Percentiles rank a stretch among this genome's conserved stretches.
Evolutionary conservation across 192 early-diverging fungal species (phyloP).

Genomic region (Coemansia sp.): DNA sequence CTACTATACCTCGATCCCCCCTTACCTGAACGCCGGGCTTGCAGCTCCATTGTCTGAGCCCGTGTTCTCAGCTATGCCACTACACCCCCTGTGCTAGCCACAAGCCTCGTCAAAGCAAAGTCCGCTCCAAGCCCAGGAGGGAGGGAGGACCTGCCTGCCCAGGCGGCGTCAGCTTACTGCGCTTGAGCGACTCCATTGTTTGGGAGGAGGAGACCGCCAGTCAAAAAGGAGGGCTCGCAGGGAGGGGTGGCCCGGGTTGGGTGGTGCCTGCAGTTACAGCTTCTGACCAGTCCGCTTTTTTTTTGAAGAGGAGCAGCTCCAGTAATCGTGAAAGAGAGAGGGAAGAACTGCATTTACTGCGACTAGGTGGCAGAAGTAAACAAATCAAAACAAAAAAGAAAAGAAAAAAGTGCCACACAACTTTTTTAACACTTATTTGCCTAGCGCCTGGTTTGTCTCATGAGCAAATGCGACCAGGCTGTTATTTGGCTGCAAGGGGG

Average conservation of each 20-base stretch:
- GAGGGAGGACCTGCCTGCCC: conserved; percentile 1
- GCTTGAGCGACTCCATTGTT: conserved; percentile 1
- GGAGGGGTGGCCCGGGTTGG: background rate
- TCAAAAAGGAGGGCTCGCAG: conserved; percentile 4
- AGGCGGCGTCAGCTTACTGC: background rate
- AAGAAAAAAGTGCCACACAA: background rate
- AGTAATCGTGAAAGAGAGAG: background rate
- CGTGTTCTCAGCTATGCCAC: conserved; percentile 8
- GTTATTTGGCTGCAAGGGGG: too few species aligned
- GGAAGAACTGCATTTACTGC: background rate
- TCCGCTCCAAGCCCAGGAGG: background rate
- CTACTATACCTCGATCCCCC: conserved; percentile 9
- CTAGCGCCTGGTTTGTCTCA: too few species aligned
- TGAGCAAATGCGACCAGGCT: too few species aligned
- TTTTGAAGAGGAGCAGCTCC: background rate
- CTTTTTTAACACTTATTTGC: too few species aligned
- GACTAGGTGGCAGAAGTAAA: background rate
- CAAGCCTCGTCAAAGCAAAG: background rate
- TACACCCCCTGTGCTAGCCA: background rate
- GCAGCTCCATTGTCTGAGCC: conserved; percentile 3
- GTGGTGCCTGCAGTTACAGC: conserved; percentile 1
- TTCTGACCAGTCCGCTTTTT: background rate
- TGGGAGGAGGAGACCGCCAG: background rate
- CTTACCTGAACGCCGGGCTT: conserved; percentile 7
- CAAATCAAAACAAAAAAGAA: conserved; percentile 6